Percentiles rank a stretch among this genome's conserved stretches.
phyloP scores from a whole-genome alignment of 2,329 filamentous ascomycete species.

The Emmonsia crescens region DNA sequence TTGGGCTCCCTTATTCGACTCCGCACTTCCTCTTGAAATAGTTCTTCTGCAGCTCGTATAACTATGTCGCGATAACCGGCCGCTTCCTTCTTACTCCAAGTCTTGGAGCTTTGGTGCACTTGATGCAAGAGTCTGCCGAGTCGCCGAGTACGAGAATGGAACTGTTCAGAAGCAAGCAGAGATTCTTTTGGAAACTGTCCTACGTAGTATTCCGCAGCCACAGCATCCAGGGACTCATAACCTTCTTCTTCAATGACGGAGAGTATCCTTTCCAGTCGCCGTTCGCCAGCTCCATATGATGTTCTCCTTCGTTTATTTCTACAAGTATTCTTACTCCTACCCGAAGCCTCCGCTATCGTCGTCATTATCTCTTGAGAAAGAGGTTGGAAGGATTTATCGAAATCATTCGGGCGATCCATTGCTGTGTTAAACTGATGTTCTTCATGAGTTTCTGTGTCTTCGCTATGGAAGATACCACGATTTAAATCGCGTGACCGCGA shows the following conservation, averaged over 20 bases:
- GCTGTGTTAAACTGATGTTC: not conserved
- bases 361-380: not conserved
- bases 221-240: conserved; percentile 1
- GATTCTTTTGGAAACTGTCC: not conserved
- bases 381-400: not conserved
- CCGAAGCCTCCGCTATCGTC: not conserved
- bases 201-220: not conserved
- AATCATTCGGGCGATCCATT: not conserved
- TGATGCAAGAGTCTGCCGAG: not conserved
- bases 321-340: not conserved
- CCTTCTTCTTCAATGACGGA: not conserved
- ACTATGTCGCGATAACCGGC: not conserved
- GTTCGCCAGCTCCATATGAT: not conserved
- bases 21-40: not conserved
- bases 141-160: not conserved
- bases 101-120: not conserved
- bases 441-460: not conserved
- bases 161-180: not conserved
- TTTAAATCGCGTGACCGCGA: not conserved
- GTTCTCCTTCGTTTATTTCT: not conserved
- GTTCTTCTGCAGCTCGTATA: not conserved
- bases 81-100: not conserved
- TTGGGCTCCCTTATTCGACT: not conserved
- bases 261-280: not conserved
- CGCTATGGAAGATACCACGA: not conserved